Conservation (phyloP, 169 alveolate species). For the Cyclospora cayetanensis region DNA sequence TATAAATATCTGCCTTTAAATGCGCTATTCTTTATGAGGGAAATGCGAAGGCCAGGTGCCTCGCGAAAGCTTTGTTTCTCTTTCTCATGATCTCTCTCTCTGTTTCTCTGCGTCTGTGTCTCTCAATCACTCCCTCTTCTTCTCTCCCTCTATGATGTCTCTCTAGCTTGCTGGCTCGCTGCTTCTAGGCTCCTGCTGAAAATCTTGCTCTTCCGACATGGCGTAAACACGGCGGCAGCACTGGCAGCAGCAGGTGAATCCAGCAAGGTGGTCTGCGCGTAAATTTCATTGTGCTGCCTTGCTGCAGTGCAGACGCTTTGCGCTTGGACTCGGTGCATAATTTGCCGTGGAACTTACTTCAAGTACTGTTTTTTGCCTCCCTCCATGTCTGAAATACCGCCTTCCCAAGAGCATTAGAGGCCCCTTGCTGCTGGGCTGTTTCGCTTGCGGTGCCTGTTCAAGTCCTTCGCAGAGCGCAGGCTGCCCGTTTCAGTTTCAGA, state of each 20-base stretch:
- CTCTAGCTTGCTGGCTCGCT: background rate
- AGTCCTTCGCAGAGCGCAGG: too few relatives aligned
- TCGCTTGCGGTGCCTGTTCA: too few relatives aligned
- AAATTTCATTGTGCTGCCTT: background rate
- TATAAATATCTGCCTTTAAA: background rate
- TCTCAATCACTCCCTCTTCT: background rate
- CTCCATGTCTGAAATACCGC: too few relatives aligned
- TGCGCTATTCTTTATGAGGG: background rate
- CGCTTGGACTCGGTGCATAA: constrained; percentile 78
- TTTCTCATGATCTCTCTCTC: background rate
- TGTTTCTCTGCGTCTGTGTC: background rate
- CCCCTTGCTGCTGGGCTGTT: too few relatives aligned
- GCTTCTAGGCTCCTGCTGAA: background rate
- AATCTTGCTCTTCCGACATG: background rate
- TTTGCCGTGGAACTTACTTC: constrained; percentile 70
- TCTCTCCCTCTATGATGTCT: background rate
- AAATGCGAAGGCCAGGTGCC: background rate
- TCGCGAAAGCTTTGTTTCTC: background rate
- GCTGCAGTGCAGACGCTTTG: constrained; percentile 75
- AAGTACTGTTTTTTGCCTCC: constrained; percentile 4
- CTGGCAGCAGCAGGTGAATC: background rate
- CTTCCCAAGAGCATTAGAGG: too few relatives aligned
- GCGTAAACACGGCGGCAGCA: background rate
- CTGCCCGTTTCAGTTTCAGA: too few relatives aligned
- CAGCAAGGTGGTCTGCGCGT: too few relatives aligned